Conservation (phyloP, 192 early-diverging fungal species). For the Backusella australiensis region DNA sequence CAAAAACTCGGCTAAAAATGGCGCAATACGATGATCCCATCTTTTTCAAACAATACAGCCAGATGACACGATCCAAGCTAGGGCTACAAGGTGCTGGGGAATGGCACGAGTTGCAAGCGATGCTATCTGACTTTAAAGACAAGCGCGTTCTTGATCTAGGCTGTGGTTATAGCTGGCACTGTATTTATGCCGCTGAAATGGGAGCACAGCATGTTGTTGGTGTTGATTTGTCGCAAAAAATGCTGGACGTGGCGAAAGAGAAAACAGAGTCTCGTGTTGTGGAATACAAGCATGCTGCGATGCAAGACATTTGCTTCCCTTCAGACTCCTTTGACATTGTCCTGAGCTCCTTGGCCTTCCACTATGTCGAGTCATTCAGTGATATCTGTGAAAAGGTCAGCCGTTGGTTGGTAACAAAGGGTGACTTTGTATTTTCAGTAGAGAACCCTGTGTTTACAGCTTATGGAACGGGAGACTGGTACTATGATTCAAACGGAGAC, state of each 20-base stretch:
- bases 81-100: slow-evolving; percentile 13
- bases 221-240: slow-evolving; percentile 17
- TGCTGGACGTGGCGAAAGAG: slow-evolving; percentile 9
- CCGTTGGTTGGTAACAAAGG: neutral
- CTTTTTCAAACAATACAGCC: slow-evolving; percentile 17
- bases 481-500: neutral
- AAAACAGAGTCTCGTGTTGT: neutral
- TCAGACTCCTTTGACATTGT: slow-evolving; percentile 9
- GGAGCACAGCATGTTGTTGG: slow-evolving; percentile 9
- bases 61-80: slow-evolving; percentile 1
- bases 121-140: slow-evolving; percentile 1
- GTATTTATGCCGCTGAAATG: slow-evolving; percentile 14
- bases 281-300: neutral
- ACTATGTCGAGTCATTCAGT: slow-evolving; percentile 15
- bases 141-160: slow-evolving; percentile 18
- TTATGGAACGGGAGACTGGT: slow-evolving; percentile 10
- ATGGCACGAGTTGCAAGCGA: slow-evolving; percentile 9
- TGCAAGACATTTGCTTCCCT: neutral
- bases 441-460: slow-evolving; percentile 23
- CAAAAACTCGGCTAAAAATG: neutral
- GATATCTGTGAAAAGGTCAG: neutral
- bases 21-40: slow-evolving; percentile 10
- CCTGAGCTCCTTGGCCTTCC: slow-evolving; percentile 12
- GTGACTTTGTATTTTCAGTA: slow-evolving; percentile 16
- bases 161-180: slow-evolving; percentile 21